Base-by-base conservation (phyloP, 1,139 yeast genomes). In the Saccharomyces hybrid region DNA sequence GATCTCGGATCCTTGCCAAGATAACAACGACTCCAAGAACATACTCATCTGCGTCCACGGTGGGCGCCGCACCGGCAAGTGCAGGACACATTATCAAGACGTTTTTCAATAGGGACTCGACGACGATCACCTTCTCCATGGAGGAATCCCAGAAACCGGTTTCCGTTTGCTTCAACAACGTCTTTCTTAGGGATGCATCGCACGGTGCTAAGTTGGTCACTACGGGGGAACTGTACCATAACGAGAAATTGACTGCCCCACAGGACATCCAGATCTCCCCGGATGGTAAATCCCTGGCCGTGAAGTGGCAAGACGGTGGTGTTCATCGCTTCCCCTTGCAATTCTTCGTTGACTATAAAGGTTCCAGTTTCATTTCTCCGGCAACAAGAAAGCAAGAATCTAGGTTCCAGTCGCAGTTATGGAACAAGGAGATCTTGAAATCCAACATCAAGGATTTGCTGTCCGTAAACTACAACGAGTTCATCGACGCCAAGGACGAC, bases 171-270 rank as follows among this genome's bases (percentile, higher is more conserved):
- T 84, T 77, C 68, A 76, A 77, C 57, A 81, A 78, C 56, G 69
- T 81, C 2, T 85, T 86, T 63, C 73, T 87, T 42, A 74, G 95
- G 59, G 95, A 87, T 63, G 76, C 89, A 0, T 83, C 88, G 52
- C 68, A 70, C 3, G 77, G 78, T 38, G 95, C 86, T 65, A 86
- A 84, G 65, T 68, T 77, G 31, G 84, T 86, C 68, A 81, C 88
- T 8, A 85, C 93, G 0, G 84, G 82, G 1, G 78, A 54, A 69
- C 74, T 52, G 54, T 59, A 48, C 59, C 59, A n/a, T 65, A 62
- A 55, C 75, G 81, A 24, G 51, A 58, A 8, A 64, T 75, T 47
- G 24, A 62, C 68, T 4, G 58, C 61, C 19, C 75, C 75, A 1
- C 54, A 63, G 11, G 57, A 59, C 8, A 64, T 71, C 9, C 65